phyloP scores from a whole-genome alignment of 176 grass and related monocot species.

The Calamus simplicifolius region DNA sequence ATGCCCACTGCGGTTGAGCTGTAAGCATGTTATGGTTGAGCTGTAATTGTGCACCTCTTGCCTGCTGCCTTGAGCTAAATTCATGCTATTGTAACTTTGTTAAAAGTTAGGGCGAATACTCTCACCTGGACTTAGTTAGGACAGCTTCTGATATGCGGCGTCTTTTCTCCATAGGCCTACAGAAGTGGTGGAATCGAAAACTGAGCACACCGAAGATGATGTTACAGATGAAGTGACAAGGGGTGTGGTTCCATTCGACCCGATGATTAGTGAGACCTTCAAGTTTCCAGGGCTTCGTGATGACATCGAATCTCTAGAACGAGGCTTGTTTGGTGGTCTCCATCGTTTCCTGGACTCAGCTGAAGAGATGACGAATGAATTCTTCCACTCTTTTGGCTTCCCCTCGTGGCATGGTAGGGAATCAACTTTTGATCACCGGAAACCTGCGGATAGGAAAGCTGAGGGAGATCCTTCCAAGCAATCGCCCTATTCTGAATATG shows the following conservation, averaged over 20 bases:
- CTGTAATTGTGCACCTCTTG: too few species aligned
- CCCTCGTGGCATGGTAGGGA: conserved; percentile 12
- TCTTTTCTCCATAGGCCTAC: conserved; percentile 36
- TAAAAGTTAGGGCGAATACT: too few species aligned
- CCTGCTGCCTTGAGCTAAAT: too few species aligned
- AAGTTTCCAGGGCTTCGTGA: conserved; percentile 49
- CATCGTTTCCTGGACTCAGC: conserved; percentile 46
- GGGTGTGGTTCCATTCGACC: background rate
- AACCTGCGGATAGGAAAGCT: conserved; percentile 22
- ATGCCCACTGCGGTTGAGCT: too few species aligned
- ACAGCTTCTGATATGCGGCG: background rate
- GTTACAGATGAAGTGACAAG: conserved; percentile 46
- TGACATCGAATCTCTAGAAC: conserved; percentile 70
- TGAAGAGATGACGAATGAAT: conserved; percentile 41
- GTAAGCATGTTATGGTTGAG: too few species aligned
- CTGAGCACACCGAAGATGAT: conserved; percentile 77
- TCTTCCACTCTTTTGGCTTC: conserved; percentile 42
- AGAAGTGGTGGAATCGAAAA: conserved; percentile 72
- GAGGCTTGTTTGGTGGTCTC: conserved; percentile 35
- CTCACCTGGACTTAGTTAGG: too few species aligned
- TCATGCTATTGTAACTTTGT: too few species aligned
- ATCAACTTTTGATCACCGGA: conserved; percentile 10
- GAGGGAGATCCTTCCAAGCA: conserved; percentile 17
- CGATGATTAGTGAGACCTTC: conserved; percentile 33
- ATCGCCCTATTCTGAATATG: conserved; percentile 42